These are phyloP conservation scores for Ensete ventricosum DNA, from an alignment of 176 grass and related monocot species.

Conservation along the genomic window DNA sequence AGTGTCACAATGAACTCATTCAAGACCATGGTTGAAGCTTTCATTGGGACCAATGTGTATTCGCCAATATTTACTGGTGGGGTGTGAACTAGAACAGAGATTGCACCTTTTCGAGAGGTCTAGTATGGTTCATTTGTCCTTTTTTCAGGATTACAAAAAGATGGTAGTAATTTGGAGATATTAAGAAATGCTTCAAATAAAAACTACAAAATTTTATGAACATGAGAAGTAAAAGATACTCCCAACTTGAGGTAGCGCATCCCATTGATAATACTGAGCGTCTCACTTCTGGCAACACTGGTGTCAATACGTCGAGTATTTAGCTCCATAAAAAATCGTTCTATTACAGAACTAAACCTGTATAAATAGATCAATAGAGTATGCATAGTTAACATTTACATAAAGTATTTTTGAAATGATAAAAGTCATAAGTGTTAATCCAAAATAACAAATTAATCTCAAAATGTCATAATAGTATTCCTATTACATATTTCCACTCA, in stretches of 20 bases:
- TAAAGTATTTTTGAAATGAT: neutral
- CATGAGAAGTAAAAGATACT: slow-evolving; percentile 33
- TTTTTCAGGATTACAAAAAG: neutral
- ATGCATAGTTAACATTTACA: neutral
- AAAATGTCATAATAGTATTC: no score
- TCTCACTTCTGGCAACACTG: slow-evolving; percentile 73
- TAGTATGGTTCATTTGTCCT: no score
- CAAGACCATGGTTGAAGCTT: no score
- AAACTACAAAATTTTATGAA: neutral
- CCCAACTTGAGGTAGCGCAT: slow-evolving; percentile 99
- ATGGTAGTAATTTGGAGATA: neutral
- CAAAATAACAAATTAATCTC: no score
- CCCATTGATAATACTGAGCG: slow-evolving; percentile 93
- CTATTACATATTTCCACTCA: no score
- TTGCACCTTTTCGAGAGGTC: no score
- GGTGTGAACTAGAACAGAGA: no score
- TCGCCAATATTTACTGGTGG: no score
- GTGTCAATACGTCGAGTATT: slow-evolving; percentile 66
- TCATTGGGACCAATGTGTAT: no score
- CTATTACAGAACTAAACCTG: slow-evolving; percentile 98
- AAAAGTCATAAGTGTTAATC: neutral
- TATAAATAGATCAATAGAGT: slow-evolving; percentile 18
- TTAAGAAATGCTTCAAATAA: neutral
- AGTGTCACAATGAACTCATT: no score
- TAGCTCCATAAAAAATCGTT: slow-evolving; percentile 95